phyloP scores from a whole-genome alignment of 768 basidiomycete species.

The Termitomyces sp. region DNA sequence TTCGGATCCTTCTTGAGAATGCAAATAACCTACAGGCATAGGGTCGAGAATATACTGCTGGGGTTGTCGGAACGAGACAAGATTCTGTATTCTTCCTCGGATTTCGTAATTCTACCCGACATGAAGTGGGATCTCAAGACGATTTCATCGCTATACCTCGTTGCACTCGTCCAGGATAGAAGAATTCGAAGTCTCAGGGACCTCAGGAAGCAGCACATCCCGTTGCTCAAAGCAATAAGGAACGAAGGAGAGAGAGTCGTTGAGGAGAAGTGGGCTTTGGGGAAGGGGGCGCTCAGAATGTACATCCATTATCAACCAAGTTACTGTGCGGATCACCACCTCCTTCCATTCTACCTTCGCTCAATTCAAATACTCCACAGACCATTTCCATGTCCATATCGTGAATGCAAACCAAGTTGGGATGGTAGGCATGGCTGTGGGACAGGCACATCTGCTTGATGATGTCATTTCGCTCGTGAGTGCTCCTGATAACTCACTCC shows the following conservation, averaged over 20 bases:
- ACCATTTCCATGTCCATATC: conserved; percentile 94
- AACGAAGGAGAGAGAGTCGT: conserved; percentile 49
- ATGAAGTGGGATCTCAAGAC: conserved; percentile 94
- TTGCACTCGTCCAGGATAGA: conserved; percentile 66
- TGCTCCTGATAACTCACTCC: background rate
- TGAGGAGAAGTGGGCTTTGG: conserved; percentile 62
- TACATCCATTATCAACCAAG: conserved; percentile 95
- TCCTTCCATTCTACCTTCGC: background rate
- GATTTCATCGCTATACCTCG: conserved; percentile 77
- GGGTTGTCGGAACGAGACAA: conserved; percentile 74
- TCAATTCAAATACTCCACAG: conserved; percentile 33
- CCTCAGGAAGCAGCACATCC: conserved; percentile 51
- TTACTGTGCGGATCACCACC: conserved; percentile 49
- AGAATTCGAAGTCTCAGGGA: conserved; percentile 74
- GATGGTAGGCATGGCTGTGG: conserved; percentile 74
- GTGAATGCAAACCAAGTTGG: conserved; percentile 70
- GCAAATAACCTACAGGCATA: conserved; percentile 22
- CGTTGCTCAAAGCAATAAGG: conserved; percentile 45
- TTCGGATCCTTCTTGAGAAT: background rate
- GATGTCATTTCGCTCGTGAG: conserved; percentile 84
- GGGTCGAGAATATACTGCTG: conserved; percentile 83
- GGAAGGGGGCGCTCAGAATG: conserved; percentile 60
- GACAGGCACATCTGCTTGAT: conserved; percentile 91
- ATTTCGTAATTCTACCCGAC: conserved; percentile 85
- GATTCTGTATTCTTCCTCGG: conserved; percentile 58